Evolutionary conservation across 352 stramenopile species (phyloP), one percentile per base, ranked within the genome.

Genomic region (Aphanomyces stellatus): DNA sequence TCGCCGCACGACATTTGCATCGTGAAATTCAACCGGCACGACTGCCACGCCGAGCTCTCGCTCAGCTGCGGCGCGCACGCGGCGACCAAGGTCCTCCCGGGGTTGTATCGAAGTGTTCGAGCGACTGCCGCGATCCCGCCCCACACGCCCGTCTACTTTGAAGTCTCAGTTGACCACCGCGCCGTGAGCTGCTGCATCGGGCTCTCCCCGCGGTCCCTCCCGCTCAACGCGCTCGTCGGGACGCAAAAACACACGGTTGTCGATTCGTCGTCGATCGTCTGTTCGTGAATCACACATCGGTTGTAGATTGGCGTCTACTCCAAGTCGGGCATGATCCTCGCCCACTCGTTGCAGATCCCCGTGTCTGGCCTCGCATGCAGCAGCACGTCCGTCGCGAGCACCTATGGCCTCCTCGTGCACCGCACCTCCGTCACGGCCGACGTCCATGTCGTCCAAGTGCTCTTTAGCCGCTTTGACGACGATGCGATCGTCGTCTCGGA

Each of bases 1-100:
- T 64, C 87, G 13, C n/a, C n/a, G n/a, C 13, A 11, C 13, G 37
- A 57, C 4, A 53, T 53, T 53, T 53, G 46, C 49, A 57, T 57
- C 30, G 49, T 57, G 17, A 57, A 57, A 13, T 95, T 95, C 63
- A 93, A 91, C 63, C 65, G 69, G 22, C 74, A 87, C 24, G 87
- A 95, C 72, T 91, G 80, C 72, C 78, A 93, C 63, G 75, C 90
- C 69, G 85, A 95, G 70, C 86, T 95, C 41, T 86, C 88, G 74
- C 81, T 95, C 72, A 90, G 80, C 27, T 95, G 87, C 62, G 85
- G 80, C 1, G 78, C 82, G 28, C 87, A 95, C 60, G 93, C 85
- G 56, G 87, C 82, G 1, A 88, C 84, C 33, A 95, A 95, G 73
- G 71, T 78, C 17, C 74, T 75, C 0, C 64, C 75, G 2, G 86